phyloP scores from a whole-genome alignment of 2,329 filamentous ascomycete species.

The Clarireedia sp. region DNA sequence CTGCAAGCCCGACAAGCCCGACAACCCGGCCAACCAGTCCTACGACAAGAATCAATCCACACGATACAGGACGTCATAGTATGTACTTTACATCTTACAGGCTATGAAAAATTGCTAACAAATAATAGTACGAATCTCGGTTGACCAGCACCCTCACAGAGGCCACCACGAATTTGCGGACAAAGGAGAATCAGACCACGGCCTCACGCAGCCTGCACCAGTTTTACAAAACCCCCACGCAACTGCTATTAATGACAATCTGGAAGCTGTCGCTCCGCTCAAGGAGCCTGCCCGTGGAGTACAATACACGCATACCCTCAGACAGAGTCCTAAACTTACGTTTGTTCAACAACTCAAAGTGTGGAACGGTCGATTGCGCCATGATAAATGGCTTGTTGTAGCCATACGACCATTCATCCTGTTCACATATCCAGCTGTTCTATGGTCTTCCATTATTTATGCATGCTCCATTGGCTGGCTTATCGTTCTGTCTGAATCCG shows the following conservation, averaged over 20 bases:
- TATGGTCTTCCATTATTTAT: constrained; percentile 84
- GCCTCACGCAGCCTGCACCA: constrained; percentile 24
- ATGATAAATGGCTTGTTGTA: constrained; percentile 73
- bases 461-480: constrained; percentile 88
- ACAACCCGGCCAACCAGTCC: neutral
- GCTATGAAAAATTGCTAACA: neutral
- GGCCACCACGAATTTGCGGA: neutral
- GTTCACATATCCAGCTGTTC: constrained; percentile 77
- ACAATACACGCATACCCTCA: constrained; percentile 63
- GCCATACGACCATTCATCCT: constrained; percentile 76
- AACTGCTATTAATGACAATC: constrained; percentile 25
- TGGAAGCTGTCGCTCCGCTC: neutral
- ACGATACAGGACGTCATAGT: neutral
- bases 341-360: constrained; percentile 68
- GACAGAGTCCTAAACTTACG: constrained; percentile 57
- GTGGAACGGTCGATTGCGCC: constrained; percentile 69
- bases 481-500: constrained; percentile 85
- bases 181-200: neutral
- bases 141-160: neutral
- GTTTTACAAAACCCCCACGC: constrained; percentile 33
- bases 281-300: neutral
- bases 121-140: neutral
- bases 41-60: neutral
- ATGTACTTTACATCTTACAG: neutral
- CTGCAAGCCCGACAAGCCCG: neutral